phyloP scores from a whole-genome alignment of 441 rosid genomes.

The Mallotus japonicus region DNA sequence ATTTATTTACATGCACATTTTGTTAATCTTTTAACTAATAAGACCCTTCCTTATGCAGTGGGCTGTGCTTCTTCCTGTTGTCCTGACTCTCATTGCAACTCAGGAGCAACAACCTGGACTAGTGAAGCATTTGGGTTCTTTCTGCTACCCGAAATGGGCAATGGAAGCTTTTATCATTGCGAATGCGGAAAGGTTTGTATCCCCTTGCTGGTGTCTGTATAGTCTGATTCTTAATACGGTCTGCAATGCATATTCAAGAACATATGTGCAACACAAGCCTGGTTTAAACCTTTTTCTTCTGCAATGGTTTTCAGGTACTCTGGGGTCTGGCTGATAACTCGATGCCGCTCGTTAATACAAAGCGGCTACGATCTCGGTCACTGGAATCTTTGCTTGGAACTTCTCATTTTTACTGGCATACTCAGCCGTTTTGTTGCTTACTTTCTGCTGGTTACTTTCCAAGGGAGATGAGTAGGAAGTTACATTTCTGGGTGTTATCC shows the following conservation, averaged over 20 bases:
- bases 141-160: slow-evolving; percentile 93
- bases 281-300: not conserved
- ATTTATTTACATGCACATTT: not conserved
- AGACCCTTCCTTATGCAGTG: slow-evolving; percentile 43
- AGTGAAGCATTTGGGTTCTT: slow-evolving; percentile 38
- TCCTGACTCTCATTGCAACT: slow-evolving; percentile 80
- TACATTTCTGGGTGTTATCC: not conserved
- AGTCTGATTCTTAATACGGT: too few relatives aligned
- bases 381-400: slow-evolving; percentile 56
- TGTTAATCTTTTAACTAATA: slow-evolving; percentile 7
- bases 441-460: slow-evolving; percentile 62
- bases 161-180: slow-evolving; percentile 77
- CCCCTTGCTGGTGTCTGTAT: too few relatives aligned
- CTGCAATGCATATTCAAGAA: not conserved
- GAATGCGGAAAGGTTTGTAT: slow-evolving; percentile 65
- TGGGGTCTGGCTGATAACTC: slow-evolving; percentile 89
- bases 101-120: slow-evolving; percentile 36
- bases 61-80: slow-evolving; percentile 92
- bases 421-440: slow-evolving; percentile 60
- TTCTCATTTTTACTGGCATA: slow-evolving; percentile 57
- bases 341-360: slow-evolving; percentile 59
- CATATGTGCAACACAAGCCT: not conserved
- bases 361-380: slow-evolving; percentile 58
- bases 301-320: slow-evolving; percentile 50
- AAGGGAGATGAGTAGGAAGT: slow-evolving; percentile 48